These are phyloP conservation scores for Cladochytrium tenue DNA, from an alignment of 371 early-diverging fungal genomes.

Conservation along the genomic window DNA sequence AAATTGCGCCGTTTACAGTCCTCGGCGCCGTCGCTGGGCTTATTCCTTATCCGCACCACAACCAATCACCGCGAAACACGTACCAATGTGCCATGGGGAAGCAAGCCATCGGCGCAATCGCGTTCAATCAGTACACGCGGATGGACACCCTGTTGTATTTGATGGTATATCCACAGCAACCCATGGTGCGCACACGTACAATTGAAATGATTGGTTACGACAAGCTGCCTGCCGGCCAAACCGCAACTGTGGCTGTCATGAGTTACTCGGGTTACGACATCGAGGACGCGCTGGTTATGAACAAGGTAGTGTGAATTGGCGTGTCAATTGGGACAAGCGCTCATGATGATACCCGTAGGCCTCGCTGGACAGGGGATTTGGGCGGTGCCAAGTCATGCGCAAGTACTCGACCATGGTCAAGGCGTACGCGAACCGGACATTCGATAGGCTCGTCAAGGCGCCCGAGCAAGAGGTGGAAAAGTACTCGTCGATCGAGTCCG, in stretches of 20 bases:
- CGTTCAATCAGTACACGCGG: slow-evolving; percentile 92
- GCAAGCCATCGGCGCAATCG: slow-evolving; percentile 98
- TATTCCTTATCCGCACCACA: slow-evolving; percentile 99
- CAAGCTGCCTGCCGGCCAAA: slow-evolving; percentile 98
- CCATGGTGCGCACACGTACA: slow-evolving; percentile 97
- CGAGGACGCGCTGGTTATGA: slow-evolving; percentile 99
- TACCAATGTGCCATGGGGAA: slow-evolving; percentile 99
- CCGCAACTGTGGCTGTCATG: slow-evolving; percentile 99
- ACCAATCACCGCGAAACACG: slow-evolving; percentile 99
- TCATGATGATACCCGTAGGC: slow-evolving; percentile 45
- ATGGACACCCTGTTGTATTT: slow-evolving; percentile 96
- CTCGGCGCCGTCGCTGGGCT: slow-evolving; percentile 96
- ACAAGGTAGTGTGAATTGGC: slow-evolving; percentile 64
- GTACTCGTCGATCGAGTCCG: slow-evolving; percentile 74
- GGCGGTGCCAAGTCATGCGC: slow-evolving; percentile 93
- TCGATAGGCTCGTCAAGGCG: slow-evolving; percentile 73
- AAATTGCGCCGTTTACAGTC: slow-evolving; percentile 97
- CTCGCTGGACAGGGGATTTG: slow-evolving; percentile 98
- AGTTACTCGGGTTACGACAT: slow-evolving; percentile 99
- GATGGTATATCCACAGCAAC: slow-evolving; percentile 96
- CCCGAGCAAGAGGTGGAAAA: slow-evolving; percentile 46
- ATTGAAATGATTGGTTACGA: slow-evolving; percentile 98
- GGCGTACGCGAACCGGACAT: slow-evolving; percentile 85
- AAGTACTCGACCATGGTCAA: slow-evolving; percentile 82
- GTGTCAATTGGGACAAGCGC: slow-evolving; percentile 9